A percentile compares a stretch with the other conserved stretches of the same genome.
These are phyloP conservation scores for Phellopilus nigrolimitatus DNA, from an alignment of 1,284 basidiomycete species.

Conservation along the genomic window DNA sequence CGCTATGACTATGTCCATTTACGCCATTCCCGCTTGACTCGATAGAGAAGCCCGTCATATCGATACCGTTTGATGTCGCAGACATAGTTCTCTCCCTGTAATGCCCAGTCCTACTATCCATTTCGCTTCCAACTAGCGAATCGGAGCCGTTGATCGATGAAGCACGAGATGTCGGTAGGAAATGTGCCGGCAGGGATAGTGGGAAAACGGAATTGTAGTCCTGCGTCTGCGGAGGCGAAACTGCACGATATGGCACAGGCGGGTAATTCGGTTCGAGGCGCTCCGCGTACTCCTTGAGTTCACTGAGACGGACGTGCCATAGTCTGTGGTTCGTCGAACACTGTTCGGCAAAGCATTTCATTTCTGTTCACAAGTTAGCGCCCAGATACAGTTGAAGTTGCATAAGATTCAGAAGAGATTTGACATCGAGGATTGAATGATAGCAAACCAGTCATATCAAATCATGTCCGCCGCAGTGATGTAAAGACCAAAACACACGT, in stretches of 20 bases:
- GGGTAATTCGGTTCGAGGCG: slow-evolving; percentile 10
- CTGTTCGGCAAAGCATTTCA: slow-evolving; percentile 56
- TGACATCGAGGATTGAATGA: too few relatives aligned
- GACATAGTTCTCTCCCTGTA: slow-evolving; percentile 23
- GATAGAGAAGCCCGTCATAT: neutral
- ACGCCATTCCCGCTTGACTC: neutral
- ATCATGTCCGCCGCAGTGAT: neutral
- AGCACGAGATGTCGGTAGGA: slow-evolving; percentile 14
- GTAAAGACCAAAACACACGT: neutral
- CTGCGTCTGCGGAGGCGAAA: slow-evolving; percentile 37
- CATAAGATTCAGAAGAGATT: too few relatives aligned
- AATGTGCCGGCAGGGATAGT: slow-evolving; percentile 47
- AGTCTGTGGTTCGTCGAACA: slow-evolving; percentile 60
- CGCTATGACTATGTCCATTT: slow-evolving; percentile 20
- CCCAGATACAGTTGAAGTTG: too few relatives aligned
- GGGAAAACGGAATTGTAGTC: slow-evolving; percentile 58
- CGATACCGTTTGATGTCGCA: slow-evolving; percentile 26
- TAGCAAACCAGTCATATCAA: neutral
- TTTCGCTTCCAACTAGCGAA: slow-evolving; percentile 27
- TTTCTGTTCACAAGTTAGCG: slow-evolving; percentile 49
- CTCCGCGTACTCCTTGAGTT: slow-evolving; percentile 30
- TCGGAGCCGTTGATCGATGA: slow-evolving; percentile 25
- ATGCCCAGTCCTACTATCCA: slow-evolving; percentile 26
- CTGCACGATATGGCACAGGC: slow-evolving; percentile 20
- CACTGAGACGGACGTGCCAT: slow-evolving; percentile 55